Conservation (phyloP, 768 basidiomycete species). For the Mycena filopes region DNA sequence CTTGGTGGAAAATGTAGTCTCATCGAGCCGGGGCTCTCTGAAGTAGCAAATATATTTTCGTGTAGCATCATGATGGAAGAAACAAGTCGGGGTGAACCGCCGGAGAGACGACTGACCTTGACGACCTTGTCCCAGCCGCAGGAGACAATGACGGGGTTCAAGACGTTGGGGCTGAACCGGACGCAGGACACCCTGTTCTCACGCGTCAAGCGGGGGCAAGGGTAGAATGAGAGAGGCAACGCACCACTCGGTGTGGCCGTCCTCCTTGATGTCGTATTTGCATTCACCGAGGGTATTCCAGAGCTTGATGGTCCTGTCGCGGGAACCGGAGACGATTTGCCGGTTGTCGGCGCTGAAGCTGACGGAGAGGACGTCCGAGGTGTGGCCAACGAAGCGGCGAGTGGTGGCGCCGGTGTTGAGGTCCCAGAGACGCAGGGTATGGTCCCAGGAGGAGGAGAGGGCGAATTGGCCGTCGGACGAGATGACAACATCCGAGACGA, state of each 20-base stretch:
- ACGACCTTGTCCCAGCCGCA: conserved; percentile 99
- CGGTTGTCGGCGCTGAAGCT: conserved; percentile 99
- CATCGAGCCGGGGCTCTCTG: conserved; percentile 75
- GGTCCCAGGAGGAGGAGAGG: conserved; percentile 99
- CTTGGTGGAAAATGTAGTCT: conserved; percentile 81
- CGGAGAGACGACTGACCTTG: conserved; percentile 73
- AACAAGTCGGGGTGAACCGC: conserved; percentile 20
- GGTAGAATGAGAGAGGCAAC: conserved; percentile 27
- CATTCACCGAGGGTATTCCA: conserved; percentile 99
- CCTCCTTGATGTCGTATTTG: conserved; percentile 99
- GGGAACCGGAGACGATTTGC: conserved; percentile 98
- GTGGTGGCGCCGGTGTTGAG: conserved; percentile 97
- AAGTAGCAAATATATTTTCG: conserved; percentile 86
- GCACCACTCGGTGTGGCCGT: conserved; percentile 96
- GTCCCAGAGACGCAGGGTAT: conserved; percentile 99
- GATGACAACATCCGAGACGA: conserved; percentile 98
- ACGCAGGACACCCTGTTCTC: conserved; percentile 95
- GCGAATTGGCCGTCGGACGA: conserved; percentile 99
- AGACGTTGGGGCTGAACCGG: conserved; percentile 97
- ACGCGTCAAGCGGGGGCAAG: conserved; percentile 2
- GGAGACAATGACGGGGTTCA: conserved; percentile 98
- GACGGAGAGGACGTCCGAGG: conserved; percentile 96
- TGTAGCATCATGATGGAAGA: conserved; percentile 47
- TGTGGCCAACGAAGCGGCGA: conserved; percentile 97
- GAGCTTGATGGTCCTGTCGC: conserved; percentile 97